Base-by-base conservation (phyloP, 2,329 filamentous ascomycete species). In the Cladosporium sp. region DNA sequence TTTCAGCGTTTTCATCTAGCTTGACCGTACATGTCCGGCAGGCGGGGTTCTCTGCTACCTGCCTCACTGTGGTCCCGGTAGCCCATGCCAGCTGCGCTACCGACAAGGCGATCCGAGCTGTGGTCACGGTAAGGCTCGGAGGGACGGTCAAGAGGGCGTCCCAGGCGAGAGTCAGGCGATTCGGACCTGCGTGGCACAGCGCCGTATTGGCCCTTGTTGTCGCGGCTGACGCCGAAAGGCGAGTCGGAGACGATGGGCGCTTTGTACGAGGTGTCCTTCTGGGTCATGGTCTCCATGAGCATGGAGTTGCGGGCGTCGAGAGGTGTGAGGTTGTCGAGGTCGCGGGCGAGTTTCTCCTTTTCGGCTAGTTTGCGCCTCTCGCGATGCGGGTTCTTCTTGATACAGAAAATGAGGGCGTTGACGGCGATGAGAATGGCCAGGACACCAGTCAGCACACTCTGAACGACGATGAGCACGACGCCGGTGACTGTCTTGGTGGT, bases 401-500 rank as follows among this genome's bases (percentile, higher is more conserved):
- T 86, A 76, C 87, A 92, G 55, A 86, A 83, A 67, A 90, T 89
- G 70, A 97, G 85, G 49, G 90, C 90, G 70, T 97, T 97, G 78
- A 92, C 89, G 11, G 84, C 83, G 66, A 99, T 96, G 30, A 97
- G 81, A 54, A 97, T 88, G 3, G 90, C 92, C 59, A 99, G 80
- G 22, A 91, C 75, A 62, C 84, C 92, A 5, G 92, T 96, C 65
- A 99, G 78, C 0, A 87, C 84, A 0, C 90, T 90, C 75, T 99
- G 94, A 5, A 97, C 82, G n/a, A 87, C 90, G 65, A 97, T 94
- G 60, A 99, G 82, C 15, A 92, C 90, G n/a, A 97, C 85, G 58
- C 94, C 94, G 15, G 90, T 93, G 51, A 97, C 84, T 0, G 94
- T 97, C 79, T 97, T 91, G 9, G 93, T 97, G 9, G 92, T 96